Percentiles rank a stretch among this genome's conserved stretches.
Evolutionary conservation across 257 asterid species (phyloP).

Genomic region (Dorcoceras hygrometricum): DNA sequence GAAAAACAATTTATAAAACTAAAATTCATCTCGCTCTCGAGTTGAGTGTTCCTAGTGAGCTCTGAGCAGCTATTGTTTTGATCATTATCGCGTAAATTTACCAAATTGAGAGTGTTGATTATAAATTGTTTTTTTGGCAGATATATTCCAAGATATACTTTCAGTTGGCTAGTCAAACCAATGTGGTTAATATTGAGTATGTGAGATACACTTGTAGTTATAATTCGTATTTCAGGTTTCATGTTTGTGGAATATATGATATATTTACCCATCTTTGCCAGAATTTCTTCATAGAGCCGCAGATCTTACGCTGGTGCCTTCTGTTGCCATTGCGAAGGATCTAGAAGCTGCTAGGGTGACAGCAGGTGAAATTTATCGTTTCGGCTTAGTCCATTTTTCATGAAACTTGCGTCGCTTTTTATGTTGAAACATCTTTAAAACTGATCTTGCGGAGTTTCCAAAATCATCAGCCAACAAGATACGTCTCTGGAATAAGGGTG

Average conservation of each 20-base stretch:
- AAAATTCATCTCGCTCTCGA: too few species aligned
- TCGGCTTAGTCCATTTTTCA: slow-evolving; percentile 4
- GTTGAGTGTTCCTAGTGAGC: not conserved
- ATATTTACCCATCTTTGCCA: slow-evolving; percentile 32
- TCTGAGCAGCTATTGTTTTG: not conserved
- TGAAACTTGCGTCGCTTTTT: not conserved
- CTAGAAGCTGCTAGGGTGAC: slow-evolving; percentile 77
- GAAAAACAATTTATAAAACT: not conserved
- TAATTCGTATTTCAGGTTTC: slow-evolving; percentile 5
- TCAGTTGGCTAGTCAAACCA: slow-evolving; percentile 92
- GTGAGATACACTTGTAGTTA: slow-evolving; percentile 26
- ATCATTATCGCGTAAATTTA: not conserved
- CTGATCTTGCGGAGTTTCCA: slow-evolving; percentile 3
- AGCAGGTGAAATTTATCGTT: slow-evolving; percentile 50
- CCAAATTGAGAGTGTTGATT: slow-evolving; percentile 29
- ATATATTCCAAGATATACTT: slow-evolving; percentile 93
- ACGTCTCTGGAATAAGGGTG: slow-evolving; percentile 98
- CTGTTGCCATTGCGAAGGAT: slow-evolving; percentile 93
- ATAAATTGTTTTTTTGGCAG: slow-evolving; percentile 43
- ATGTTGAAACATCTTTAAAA: not conserved
- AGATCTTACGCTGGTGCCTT: slow-evolving; percentile 89
- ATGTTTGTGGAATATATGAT: slow-evolving; percentile 15
- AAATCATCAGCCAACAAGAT: slow-evolving; percentile 56
- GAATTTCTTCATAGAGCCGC: slow-evolving; percentile 96
- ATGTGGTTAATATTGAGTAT: slow-evolving; percentile 91